Evolutionary conservation across 768 basidiomycete species (phyloP).

Genomic region (Termitomyces sp.): DNA sequence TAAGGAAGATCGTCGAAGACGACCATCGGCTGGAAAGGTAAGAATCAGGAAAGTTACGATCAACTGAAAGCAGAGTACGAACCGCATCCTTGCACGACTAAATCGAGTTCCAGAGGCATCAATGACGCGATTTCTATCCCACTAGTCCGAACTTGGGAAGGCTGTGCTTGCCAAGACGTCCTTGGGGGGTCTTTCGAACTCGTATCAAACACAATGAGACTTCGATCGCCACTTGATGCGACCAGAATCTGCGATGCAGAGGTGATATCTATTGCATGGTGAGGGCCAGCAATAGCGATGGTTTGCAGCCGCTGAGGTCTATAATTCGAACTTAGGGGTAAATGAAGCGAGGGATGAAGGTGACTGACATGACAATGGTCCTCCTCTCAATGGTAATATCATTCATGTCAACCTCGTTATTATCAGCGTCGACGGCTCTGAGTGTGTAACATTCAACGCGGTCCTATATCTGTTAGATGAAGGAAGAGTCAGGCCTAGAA

Average conservation of each 20-base stretch:
- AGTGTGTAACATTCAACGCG: constrained; percentile 31
- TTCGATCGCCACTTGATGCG: constrained; percentile 13
- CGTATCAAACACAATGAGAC: constrained; percentile 1
- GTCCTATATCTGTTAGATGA: constrained; percentile 24
- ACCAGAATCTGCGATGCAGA: constrained; percentile 17
- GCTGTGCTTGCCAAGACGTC: constrained; percentile 22
- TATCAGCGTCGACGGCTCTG: constrained; percentile 28
- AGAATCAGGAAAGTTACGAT: constrained; percentile 1
- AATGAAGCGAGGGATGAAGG: neutral
- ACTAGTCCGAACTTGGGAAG: neutral
- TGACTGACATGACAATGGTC: constrained; percentile 7
- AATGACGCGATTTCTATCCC: constrained; percentile 28
- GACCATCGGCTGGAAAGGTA: constrained; percentile 42
- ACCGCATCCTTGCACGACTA: constrained; percentile 64
- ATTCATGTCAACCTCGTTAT: constrained; percentile 18
- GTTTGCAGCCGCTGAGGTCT: constrained; percentile 15
- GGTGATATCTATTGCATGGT: constrained; percentile 17
- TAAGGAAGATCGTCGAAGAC: constrained; percentile 40
- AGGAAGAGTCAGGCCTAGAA: neutral
- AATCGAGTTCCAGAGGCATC: constrained; percentile 52
- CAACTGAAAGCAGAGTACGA: constrained; percentile 13
- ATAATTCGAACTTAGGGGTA: neutral
- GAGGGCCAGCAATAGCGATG: constrained; percentile 8
- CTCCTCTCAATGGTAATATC: neutral
- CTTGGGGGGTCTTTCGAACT: neutral